A percentile compares a stretch with the other conserved stretches of the same genome.
Evolutionary conservation across 108 stramenopile species (phyloP).

Genomic region (Pseudonitzschia pungens): DNA sequence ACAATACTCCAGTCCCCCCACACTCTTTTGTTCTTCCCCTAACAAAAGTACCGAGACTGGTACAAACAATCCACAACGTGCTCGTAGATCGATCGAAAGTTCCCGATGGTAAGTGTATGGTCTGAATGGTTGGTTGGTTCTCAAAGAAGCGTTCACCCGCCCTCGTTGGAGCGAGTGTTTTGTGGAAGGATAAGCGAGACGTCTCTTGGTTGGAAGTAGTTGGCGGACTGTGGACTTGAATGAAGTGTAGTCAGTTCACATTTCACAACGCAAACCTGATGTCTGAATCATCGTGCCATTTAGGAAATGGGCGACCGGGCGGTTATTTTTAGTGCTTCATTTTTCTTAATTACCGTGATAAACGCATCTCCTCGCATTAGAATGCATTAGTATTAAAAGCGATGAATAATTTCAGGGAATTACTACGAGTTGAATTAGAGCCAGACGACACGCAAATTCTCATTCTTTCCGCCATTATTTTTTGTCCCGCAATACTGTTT

Average conservation of each 20-base stretch:
- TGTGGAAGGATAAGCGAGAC: slow-evolving; percentile 12
- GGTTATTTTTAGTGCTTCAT: background rate
- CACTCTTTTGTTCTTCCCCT: slow-evolving; percentile 18
- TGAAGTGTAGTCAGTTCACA: background rate
- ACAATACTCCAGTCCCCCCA: slow-evolving; percentile 3
- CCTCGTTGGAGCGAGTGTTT: slow-evolving; percentile 12
- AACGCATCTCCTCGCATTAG: background rate
- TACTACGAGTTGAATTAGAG: background rate
- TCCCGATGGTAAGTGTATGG: background rate
- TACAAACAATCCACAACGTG: background rate
- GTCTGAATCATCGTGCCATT: background rate
- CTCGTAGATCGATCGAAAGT: slow-evolving; percentile 1
- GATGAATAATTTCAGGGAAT: slow-evolving; percentile 5
- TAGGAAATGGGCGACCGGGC: background rate
- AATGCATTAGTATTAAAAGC: background rate
- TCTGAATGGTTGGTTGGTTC: background rate
- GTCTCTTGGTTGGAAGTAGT: background rate
- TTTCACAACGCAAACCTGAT: slow-evolving; percentile 8
- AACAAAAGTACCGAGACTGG: slow-evolving; percentile 6
- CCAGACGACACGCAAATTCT: background rate
- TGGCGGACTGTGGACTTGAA: background rate
- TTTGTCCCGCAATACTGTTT: background rate
- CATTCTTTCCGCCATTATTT: background rate
- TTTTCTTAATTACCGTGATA: slow-evolving; percentile 6
- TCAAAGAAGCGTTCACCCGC: slow-evolving; percentile 2